These are phyloP conservation scores for Paracamarosporium sp. DNA, from an alignment of 2,329 filamentous ascomycete species.

Conservation along the genomic window DNA sequence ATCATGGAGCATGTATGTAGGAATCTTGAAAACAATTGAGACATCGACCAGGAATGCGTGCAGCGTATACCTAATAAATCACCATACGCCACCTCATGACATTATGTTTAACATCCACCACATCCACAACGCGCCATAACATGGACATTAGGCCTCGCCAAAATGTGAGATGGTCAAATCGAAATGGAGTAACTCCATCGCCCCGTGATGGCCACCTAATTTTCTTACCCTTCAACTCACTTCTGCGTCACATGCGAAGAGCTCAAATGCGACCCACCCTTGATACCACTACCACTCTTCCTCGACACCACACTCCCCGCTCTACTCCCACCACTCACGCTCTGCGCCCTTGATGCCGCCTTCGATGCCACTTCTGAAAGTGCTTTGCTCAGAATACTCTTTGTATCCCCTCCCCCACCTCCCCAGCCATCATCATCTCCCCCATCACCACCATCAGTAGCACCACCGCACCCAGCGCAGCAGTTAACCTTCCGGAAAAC, in stretches of 20 bases:
- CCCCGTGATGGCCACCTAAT: too few relatives aligned
- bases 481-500: background rate
- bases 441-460: background rate
- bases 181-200: too few relatives aligned
- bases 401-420: background rate
- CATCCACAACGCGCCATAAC: too few relatives aligned
- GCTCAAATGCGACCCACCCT: background rate
- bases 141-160: too few relatives aligned
- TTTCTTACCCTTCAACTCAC: too few relatives aligned
- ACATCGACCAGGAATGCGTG: too few relatives aligned
- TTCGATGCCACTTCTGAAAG: background rate
- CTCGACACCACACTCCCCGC: background rate
- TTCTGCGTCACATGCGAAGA: background rate
- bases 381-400: background rate
- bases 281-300: background rate
- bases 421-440: background rate
- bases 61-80: too few relatives aligned
- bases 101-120: too few relatives aligned
- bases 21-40: too few relatives aligned
- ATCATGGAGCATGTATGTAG: too few relatives aligned
- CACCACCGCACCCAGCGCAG: background rate
- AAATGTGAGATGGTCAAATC: too few relatives aligned
- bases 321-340: background rate
- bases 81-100: too few relatives aligned
- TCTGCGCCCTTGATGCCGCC: background rate